phyloP scores from a whole-genome alignment of 2,329 filamentous ascomycete species.

The Talaromyces sp. region DNA sequence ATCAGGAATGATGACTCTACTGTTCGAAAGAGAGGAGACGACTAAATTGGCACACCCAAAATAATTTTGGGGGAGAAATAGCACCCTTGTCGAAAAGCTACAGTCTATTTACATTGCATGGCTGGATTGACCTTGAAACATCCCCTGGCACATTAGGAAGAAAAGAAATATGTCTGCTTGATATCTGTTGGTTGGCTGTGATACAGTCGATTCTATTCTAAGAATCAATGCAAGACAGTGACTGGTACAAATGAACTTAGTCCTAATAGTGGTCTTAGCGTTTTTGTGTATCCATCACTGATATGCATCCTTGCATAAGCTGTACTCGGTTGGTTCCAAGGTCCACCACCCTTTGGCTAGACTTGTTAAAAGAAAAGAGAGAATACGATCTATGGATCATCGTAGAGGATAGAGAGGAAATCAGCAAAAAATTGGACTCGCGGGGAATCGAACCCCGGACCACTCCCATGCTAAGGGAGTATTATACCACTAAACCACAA shows the following conservation, averaged over 20 bases:
- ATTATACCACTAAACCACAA: conserved; percentile 43
- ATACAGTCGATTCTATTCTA: background rate
- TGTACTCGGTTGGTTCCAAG: background rate
- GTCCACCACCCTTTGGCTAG: background rate
- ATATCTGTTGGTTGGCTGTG: background rate
- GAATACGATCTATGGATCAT: too few species aligned
- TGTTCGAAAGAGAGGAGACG: background rate
- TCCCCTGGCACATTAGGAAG: background rate
- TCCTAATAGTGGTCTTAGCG: background rate
- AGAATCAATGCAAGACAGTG: background rate
- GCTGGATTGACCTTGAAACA: background rate
- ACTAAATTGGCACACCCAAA: background rate
- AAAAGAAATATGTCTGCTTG: background rate
- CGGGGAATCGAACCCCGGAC: conserved; percentile 45
- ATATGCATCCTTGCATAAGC: background rate
- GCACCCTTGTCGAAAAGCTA: background rate
- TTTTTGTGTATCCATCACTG: background rate
- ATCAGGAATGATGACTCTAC: background rate
- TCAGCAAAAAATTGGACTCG: background rate
- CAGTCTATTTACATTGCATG: background rate
- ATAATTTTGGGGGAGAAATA: background rate
- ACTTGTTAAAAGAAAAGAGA: background rate
- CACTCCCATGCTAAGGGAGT: conserved; percentile 42
- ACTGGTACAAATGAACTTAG: background rate
- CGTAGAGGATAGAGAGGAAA: too few species aligned